phyloP scores from a whole-genome alignment of 305 asterid species.

The Nicotiana rustica region DNA sequence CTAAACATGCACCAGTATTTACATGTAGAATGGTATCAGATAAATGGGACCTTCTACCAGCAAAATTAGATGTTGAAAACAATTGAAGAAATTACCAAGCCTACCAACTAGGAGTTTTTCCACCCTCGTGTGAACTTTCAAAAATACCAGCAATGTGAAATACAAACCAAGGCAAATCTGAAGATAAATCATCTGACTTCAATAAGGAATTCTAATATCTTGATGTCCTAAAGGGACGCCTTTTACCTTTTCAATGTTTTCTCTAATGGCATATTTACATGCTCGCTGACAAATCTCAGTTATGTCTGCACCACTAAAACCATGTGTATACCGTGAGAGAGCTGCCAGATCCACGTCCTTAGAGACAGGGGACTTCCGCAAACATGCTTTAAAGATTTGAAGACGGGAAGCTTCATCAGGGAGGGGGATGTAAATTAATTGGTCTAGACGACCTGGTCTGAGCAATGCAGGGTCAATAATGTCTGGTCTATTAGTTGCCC shows the following conservation, averaged over 20 bases:
- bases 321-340: slow-evolving; percentile 29
- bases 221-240: slow-evolving; percentile 38
- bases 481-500: slow-evolving; percentile 34
- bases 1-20: neutral
- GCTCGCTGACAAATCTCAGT: slow-evolving; percentile 35
- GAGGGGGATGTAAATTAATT: slow-evolving; percentile 31
- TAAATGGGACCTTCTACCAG: neutral
- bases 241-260: slow-evolving; percentile 32
- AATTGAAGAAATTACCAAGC: neutral
- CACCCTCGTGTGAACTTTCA: neutral
- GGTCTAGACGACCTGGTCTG: slow-evolving; percentile 36
- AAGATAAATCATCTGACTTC: slow-evolving; percentile 46
- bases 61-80: neutral
- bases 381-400: slow-evolving; percentile 34
- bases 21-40: neutral
- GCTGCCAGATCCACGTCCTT: slow-evolving; percentile 29
- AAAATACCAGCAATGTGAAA: neutral
- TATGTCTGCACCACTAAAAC: slow-evolving; percentile 36
- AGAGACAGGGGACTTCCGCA: slow-evolving; percentile 26
- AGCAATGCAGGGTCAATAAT: slow-evolving; percentile 36
- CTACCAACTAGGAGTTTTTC: neutral
- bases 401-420: slow-evolving; percentile 33
- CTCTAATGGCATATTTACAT: slow-evolving; percentile 32
- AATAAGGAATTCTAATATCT: slow-evolving; percentile 58
- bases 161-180: slow-evolving; percentile 31